These are phyloP conservation scores for Lathyrus aphaca DNA, from an alignment of 306 rosid genomes.

Conservation along the genomic window DNA sequence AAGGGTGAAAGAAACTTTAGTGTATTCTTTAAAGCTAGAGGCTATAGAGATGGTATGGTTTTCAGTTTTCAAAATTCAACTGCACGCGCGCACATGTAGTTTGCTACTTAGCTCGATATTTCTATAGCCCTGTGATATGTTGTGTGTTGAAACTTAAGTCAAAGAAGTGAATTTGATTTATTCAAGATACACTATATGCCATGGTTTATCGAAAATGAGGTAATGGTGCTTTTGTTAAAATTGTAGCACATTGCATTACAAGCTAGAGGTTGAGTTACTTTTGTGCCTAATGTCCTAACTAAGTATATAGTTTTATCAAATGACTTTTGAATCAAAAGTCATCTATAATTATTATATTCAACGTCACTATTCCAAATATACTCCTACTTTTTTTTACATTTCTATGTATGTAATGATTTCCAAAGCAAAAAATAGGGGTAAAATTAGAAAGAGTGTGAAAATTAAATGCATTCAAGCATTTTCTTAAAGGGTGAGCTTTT, in stretches of 20 bases:
- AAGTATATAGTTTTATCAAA: no score
- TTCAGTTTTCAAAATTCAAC: conserved; percentile 2
- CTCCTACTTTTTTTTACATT: no score
- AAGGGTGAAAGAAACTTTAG: conserved; percentile 17
- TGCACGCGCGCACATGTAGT: not conserved
- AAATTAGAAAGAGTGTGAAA: no score
- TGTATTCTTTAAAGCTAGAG: conserved; percentile 11
- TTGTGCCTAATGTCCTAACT: conserved; percentile 33
- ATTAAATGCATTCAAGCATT: no score
- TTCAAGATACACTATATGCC: conserved; percentile 15
- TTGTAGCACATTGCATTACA: conserved; percentile 22
- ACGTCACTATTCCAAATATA: no score
- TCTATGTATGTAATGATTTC: no score
- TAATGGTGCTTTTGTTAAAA: conserved; percentile 30
- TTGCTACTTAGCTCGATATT: conserved; percentile 28
- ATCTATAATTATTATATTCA: no score
- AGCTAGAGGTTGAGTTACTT: conserved; percentile 32
- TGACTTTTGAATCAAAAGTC: no score
- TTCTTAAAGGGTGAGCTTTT: no score
- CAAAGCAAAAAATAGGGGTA: no score
- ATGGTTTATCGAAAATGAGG: conserved; percentile 24
- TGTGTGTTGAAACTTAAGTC: conserved; percentile 19
- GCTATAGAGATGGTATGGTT: conserved; percentile 6
- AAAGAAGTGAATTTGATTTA: conserved; percentile 24
- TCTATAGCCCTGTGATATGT: conserved; percentile 26